These are phyloP conservation scores for Heterobasidion occidentale DNA, from an alignment of 1,284 basidiomycete species.

Conservation along the genomic window DNA sequence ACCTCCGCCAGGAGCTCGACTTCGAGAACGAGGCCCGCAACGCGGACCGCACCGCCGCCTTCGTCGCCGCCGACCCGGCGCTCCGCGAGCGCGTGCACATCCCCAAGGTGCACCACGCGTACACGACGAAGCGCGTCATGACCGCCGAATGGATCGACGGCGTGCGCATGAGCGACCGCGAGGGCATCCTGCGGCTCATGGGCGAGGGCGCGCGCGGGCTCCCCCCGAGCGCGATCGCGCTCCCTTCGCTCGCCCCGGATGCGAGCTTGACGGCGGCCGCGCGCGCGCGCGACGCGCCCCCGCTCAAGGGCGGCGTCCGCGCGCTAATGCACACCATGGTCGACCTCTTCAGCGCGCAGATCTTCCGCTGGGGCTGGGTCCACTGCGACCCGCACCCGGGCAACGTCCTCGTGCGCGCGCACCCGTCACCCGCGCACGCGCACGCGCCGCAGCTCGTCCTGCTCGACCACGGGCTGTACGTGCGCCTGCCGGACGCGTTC, in stretches of 20 bases:
- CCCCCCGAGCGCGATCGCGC: background rate
- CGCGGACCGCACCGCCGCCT: slow-evolving; percentile 49
- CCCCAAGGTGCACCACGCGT: slow-evolving; percentile 68
- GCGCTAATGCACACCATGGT: slow-evolving; percentile 75
- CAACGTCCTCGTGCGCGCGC: slow-evolving; percentile 76
- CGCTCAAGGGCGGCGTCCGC: slow-evolving; percentile 54
- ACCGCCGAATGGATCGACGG: slow-evolving; percentile 87
- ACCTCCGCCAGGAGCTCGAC: slow-evolving; percentile 76
- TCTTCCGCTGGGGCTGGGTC: slow-evolving; percentile 86
- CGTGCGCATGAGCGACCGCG: slow-evolving; percentile 66
- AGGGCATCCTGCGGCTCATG: slow-evolving; percentile 46
- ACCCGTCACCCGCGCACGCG: slow-evolving; percentile 54
- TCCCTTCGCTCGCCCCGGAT: background rate
- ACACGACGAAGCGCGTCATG: slow-evolving; percentile 72
- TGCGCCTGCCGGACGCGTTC: slow-evolving; percentile 57
- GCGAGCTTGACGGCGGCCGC: background rate
- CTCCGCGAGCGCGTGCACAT: slow-evolving; percentile 71
- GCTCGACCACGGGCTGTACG: slow-evolving; percentile 86
- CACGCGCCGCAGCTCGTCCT: slow-evolving; percentile 73
- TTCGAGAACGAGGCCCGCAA: slow-evolving; percentile 72
- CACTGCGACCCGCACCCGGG: slow-evolving; percentile 76
- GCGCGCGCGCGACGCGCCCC: background rate
- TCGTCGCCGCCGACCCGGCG: slow-evolving; percentile 55
- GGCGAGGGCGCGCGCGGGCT: slow-evolving; percentile 32
- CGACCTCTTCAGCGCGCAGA: slow-evolving; percentile 76